phyloP scores from a whole-genome alignment of 108 stramenopile species.

The Nitzschia sp. region DNA sequence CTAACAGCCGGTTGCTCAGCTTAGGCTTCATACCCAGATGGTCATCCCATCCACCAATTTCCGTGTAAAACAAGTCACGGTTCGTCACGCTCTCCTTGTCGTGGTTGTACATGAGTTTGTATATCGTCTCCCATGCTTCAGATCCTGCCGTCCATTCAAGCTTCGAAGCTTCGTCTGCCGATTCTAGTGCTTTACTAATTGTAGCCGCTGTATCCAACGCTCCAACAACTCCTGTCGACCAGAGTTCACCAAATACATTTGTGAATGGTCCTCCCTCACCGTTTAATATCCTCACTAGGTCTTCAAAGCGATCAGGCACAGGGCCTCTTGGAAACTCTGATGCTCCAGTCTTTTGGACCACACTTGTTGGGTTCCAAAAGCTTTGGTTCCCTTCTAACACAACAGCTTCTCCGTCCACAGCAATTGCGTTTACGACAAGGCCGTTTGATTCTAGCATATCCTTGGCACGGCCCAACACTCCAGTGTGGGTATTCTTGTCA shows the following conservation, averaged over 20 bases:
- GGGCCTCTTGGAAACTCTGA: no score
- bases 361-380: background rate
- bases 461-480: slow-evolving; percentile 32
- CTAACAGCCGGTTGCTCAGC: no score
- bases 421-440: slow-evolving; percentile 13
- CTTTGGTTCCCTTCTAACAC: slow-evolving; percentile 11
- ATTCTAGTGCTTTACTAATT: slow-evolving; percentile 19
- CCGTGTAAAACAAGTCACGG: slow-evolving; percentile 58
- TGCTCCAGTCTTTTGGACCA: slow-evolving; percentile 27
- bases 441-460: slow-evolving; percentile 28
- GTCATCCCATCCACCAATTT: slow-evolving; percentile 64
- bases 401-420: slow-evolving; percentile 26
- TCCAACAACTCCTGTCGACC: slow-evolving; percentile 46
- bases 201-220: slow-evolving; percentile 38
- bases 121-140: slow-evolving; percentile 16
- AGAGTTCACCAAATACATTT: slow-evolving; percentile 53
- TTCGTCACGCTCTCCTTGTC: no score
- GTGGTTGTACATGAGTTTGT: slow-evolving; percentile 59
- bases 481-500: slow-evolving; percentile 15
- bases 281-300: slow-evolving; percentile 53
- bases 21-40: slow-evolving; percentile 35
- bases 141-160: background rate
- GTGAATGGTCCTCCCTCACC: slow-evolving; percentile 25
- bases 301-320: no score
- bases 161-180: background rate